Conservation (phyloP, 2,329 filamentous ascomycete species). For the Alternaria burnsii region DNA sequence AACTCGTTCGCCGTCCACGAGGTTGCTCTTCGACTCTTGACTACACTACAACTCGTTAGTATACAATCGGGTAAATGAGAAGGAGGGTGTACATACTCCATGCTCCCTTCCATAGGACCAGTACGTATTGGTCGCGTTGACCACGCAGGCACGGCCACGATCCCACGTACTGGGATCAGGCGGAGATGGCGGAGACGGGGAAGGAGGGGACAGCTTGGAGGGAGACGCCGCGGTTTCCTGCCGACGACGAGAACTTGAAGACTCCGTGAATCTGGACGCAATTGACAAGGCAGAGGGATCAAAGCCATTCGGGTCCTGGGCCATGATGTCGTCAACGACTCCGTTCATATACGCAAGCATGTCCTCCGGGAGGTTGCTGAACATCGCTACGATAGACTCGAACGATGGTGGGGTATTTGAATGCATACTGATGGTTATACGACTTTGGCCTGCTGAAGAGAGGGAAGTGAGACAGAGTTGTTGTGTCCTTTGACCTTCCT, state of each 20-base stretch:
- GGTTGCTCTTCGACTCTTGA: background rate
- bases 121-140: slow-evolving; percentile 3
- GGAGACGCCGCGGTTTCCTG: background rate
- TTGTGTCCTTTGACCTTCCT: background rate
- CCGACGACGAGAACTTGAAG: background rate
- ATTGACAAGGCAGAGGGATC: background rate
- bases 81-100: background rate
- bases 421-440: background rate
- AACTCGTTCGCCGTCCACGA: background rate
- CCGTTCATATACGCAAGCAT: background rate
- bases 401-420: background rate
- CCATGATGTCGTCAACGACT: background rate
- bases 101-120: background rate
- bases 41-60: background rate
- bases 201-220: background rate
- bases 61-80: background rate
- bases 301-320: background rate
- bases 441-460: background rate
- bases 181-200: background rate
- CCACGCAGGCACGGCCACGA: background rate
- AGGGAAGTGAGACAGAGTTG: slow-evolving; percentile 1
- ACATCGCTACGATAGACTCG: background rate
- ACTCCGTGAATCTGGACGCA: background rate
- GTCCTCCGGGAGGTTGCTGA: background rate
- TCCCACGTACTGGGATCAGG: background rate